These are phyloP conservation scores for Wickerhamiella spandovensis DNA, from an alignment of 805 yeast species.

Conservation along the genomic window DNA sequence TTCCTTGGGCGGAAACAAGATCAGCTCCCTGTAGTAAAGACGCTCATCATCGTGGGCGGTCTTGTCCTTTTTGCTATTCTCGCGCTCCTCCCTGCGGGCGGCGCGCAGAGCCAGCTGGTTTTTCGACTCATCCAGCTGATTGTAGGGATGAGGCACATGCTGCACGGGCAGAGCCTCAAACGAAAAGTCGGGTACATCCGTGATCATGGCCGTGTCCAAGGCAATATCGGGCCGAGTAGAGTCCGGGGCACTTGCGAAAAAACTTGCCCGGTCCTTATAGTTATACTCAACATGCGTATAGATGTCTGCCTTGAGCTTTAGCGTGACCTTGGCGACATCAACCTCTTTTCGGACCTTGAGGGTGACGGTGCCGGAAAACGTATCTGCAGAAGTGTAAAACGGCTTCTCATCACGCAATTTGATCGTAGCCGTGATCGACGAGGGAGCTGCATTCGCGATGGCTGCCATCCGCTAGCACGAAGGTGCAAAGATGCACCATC, in stretches of 20 bases:
- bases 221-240: neutral
- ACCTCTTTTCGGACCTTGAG: constrained; percentile 6
- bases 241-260: neutral
- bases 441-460: neutral
- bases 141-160: neutral
- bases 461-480: neutral
- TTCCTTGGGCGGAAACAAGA: constrained; percentile 6
- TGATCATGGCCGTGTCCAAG: neutral
- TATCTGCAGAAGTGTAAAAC: constrained; percentile 8
- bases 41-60: neutral
- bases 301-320: constrained; percentile 11
- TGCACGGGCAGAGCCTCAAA: neutral
- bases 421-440: constrained; percentile 1
- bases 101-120: neutral
- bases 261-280: neutral
- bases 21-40: constrained; percentile 1
- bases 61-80: neutral
- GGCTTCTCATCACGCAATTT: constrained; percentile 4
- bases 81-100: neutral
- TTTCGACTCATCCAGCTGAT: neutral
- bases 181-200: neutral
- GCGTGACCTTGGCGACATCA: constrained; percentile 4
- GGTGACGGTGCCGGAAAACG: constrained; percentile 9
- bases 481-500: neutral
- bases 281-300: constrained; percentile 3